Evolutionary conservation across 805 yeast genomes (phyloP).

Genomic region (Yamadazyma nakazawae): DNA sequence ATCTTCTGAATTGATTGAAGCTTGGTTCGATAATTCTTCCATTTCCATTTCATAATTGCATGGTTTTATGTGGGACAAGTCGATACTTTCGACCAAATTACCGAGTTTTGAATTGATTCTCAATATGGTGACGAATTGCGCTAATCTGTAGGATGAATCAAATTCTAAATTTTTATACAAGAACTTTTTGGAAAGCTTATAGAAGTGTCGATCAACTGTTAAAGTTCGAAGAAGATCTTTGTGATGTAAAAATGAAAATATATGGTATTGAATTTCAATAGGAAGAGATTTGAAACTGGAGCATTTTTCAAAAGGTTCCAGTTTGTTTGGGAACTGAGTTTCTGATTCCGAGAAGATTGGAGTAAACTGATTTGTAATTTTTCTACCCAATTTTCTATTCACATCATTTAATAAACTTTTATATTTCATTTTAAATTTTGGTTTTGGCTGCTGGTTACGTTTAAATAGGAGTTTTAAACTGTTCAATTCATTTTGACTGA

Average conservation of each 20-base stretch:
- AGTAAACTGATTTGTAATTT: conserved; percentile 7
- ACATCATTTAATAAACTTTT: conserved; percentile 48
- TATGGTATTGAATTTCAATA: conserved; percentile 37
- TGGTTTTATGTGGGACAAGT: conserved; percentile 49
- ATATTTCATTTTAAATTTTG: conserved; percentile 44
- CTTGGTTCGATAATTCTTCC: neutral
- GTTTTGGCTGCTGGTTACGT: conserved; percentile 6
- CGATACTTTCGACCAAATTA: conserved; percentile 50
- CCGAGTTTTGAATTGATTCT: conserved; percentile 57
- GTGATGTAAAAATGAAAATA: conserved; percentile 34
- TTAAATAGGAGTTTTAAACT: conserved; percentile 4
- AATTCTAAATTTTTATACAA: conserved; percentile 55
- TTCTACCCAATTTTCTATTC: conserved; percentile 39
- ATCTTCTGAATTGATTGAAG: conserved; percentile 4
- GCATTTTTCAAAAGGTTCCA: neutral
- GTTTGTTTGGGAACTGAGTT: neutral
- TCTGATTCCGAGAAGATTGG: neutral
- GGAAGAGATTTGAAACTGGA: conserved; percentile 33
- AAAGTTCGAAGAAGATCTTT: conserved; percentile 42
- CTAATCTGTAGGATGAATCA: conserved; percentile 72
- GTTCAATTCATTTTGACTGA: conserved; percentile 33
- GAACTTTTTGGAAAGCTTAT: conserved; percentile 48
- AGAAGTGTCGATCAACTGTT: conserved; percentile 50
- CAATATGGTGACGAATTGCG: conserved; percentile 73
- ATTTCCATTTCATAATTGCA: conserved; percentile 24